A percentile compares a stretch with the other conserved stretches of the same genome.
Evolutionary conservation across 2,329 filamentous ascomycete genomes (phyloP).

Genomic region (Ceratocystis albifundus): DNA sequence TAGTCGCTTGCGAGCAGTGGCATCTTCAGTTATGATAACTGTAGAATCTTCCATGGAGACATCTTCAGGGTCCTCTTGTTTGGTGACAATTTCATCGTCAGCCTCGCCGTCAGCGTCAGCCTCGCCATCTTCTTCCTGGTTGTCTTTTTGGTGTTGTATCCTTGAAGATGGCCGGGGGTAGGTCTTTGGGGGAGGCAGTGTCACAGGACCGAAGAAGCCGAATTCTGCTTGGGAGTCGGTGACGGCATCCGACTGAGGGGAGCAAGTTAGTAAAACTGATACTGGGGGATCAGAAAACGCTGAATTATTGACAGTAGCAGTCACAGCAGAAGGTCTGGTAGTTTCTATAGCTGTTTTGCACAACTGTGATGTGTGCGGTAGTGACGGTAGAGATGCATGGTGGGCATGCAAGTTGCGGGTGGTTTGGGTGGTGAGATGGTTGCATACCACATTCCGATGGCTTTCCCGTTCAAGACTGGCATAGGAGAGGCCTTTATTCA

Average conservation of each 20-base stretch:
- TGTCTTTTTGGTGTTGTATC: slow-evolving; percentile 3
- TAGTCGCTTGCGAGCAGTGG: slow-evolving; percentile 18
- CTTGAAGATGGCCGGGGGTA: slow-evolving; percentile 7
- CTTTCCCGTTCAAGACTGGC: slow-evolving; percentile 47
- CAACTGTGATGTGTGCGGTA: background rate
- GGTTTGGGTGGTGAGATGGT: background rate
- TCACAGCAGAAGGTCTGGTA: background rate
- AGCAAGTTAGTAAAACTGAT: slow-evolving; percentile 9
- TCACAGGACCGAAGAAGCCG: slow-evolving; percentile 46
- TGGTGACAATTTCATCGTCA: slow-evolving; percentile 21
- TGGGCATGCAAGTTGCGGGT: background rate
- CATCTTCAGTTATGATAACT: slow-evolving; percentile 14
- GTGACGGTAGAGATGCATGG: background rate
- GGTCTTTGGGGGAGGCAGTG: slow-evolving; percentile 12
- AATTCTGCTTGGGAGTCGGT: slow-evolving; percentile 12
- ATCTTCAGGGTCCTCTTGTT: slow-evolving; percentile 21
- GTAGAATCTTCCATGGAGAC: slow-evolving; percentile 19
- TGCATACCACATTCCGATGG: slow-evolving; percentile 39
- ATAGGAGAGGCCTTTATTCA: slow-evolving; percentile 54
- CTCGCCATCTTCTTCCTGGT: slow-evolving; percentile 30
- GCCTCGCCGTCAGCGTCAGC: slow-evolving; percentile 27
- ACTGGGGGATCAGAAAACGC: background rate
- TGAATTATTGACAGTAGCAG: background rate
- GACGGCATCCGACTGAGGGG: background rate
- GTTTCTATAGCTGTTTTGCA: background rate